phyloP scores from a whole-genome alignment of 2,329 filamentous ascomycete genomes.

The Neonectria ditissima region DNA sequence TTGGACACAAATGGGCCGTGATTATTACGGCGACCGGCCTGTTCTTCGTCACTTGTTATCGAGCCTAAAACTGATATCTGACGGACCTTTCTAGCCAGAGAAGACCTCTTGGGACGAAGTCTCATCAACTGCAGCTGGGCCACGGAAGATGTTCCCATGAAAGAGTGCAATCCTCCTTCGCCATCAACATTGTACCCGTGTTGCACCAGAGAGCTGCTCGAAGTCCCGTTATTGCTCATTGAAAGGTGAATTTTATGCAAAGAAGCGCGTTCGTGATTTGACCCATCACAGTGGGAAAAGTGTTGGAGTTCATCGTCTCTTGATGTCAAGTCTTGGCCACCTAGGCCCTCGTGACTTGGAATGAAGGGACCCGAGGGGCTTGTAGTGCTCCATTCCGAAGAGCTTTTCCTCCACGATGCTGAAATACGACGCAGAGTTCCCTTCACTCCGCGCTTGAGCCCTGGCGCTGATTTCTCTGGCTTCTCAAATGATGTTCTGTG shows the following conservation, averaged over 20 bases:
- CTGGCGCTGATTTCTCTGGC: not conserved
- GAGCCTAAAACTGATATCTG: conserved; percentile 21
- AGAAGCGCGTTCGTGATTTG: not conserved
- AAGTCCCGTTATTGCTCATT: conserved; percentile 22
- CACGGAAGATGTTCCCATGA: conserved; percentile 12
- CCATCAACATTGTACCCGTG: conserved; percentile 41
- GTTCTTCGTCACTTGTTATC: conserved; percentile 6
- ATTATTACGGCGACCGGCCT: not conserved
- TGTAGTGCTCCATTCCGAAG: conserved; percentile 37
- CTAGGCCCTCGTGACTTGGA: not conserved
- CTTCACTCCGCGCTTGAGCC: conserved; percentile 22
- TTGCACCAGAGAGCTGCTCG: conserved; percentile 5
- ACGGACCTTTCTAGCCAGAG: conserved; percentile 7
- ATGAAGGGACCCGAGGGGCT: conserved; percentile 11
- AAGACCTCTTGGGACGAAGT: conserved; percentile 7
- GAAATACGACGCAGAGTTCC: conserved; percentile 37
- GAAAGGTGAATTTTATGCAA: not conserved
- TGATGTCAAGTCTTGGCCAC: not conserved
- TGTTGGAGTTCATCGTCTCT: not conserved
- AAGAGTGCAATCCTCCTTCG: conserved; percentile 24
- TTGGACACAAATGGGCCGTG: conserved; percentile 42
- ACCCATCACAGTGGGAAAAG: not conserved
- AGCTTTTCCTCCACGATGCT: conserved; percentile 32
- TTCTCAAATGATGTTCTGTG: no score
- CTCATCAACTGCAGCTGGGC: conserved; percentile 19